Evolutionary conservation across 371 early-diverging fungal genomes (phyloP).

Genomic region (Circinella umbellata): DNA sequence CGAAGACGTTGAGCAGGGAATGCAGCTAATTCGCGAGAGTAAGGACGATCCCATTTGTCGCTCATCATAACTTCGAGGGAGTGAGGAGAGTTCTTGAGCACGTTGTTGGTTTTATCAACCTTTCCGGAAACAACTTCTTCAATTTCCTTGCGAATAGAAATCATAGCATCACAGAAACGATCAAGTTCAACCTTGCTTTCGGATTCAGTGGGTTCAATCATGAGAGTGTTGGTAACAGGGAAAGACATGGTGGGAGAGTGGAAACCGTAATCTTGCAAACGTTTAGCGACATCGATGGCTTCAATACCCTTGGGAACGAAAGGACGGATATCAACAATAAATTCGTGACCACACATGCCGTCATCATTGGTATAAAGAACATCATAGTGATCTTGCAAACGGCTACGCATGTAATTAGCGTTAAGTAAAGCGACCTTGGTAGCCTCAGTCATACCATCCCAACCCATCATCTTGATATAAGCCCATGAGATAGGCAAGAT

Average conservation of each 20-base stretch:
- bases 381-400: constrained; percentile 87
- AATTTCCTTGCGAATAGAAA: constrained; percentile 92
- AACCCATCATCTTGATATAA: constrained; percentile 96
- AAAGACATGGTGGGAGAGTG: constrained; percentile 99
- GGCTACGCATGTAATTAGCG: constrained; percentile 96
- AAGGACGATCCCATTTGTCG: constrained; percentile 85
- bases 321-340: constrained; percentile 93
- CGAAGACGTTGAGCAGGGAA: constrained; percentile 85
- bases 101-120: constrained; percentile 83
- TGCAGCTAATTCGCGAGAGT: constrained; percentile 88
- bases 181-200: constrained; percentile 93
- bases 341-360: constrained; percentile 97
- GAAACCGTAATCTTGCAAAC: constrained; percentile 97
- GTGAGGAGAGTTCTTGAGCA: constrained; percentile 91
- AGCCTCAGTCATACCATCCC: constrained; percentile 81
- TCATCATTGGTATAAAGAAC: constrained; percentile 90
- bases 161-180: constrained; percentile 97
- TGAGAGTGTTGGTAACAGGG: constrained; percentile 96
- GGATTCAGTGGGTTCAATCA: constrained; percentile 99
- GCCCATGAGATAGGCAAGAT: constrained; percentile 98
- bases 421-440: constrained; percentile 92
- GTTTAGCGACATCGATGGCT: constrained; percentile 97
- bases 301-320: constrained; percentile 84
- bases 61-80: constrained; percentile 74
- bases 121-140: constrained; percentile 83